phyloP scores from a whole-genome alignment of 2,329 filamentous ascomycete genomes.

The Beauveria caledonica region DNA sequence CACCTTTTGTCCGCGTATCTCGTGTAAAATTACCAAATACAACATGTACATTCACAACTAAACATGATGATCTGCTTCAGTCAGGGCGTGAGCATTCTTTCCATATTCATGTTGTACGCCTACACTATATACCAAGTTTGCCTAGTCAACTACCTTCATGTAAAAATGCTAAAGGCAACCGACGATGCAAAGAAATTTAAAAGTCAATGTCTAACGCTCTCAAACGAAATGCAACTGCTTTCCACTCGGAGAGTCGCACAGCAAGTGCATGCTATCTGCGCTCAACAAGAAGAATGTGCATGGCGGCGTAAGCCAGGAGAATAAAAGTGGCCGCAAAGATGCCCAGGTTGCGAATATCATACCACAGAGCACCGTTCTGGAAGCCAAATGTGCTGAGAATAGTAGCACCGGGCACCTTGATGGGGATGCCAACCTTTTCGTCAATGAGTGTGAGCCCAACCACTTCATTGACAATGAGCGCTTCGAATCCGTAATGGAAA shows the following conservation, averaged over 20 bases:
- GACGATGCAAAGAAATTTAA: neutral
- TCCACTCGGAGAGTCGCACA: neutral
- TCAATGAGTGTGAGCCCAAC: slow-evolving; percentile 82
- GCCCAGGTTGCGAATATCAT: slow-evolving; percentile 71
- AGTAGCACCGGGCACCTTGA: slow-evolving; percentile 87
- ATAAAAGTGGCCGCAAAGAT: slow-evolving; percentile 79
- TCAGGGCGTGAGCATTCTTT: neutral
- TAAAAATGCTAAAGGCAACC: slow-evolving; percentile 2
- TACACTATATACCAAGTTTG: neutral
- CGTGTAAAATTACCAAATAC: slow-evolving; percentile 8
- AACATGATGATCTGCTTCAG: neutral
- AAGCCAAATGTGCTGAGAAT: slow-evolving; percentile 96
- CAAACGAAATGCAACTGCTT: neutral
- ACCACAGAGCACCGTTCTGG: slow-evolving; percentile 77
- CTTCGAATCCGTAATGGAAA: slow-evolving; percentile 97
- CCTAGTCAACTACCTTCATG: neutral
- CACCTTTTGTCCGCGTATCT: neutral
- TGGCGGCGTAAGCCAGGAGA: slow-evolving; percentile 78
- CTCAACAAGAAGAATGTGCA: slow-evolving; percentile 91
- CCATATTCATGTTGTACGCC: neutral
- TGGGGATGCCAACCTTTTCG: slow-evolving; percentile 92
- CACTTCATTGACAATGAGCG: slow-evolving; percentile 94
- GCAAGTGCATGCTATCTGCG: slow-evolving; percentile 44
- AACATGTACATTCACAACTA: slow-evolving; percentile 9
- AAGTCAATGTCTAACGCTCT: neutral